These are phyloP conservation scores for Fusarium subtropicale DNA, from an alignment of 2,329 filamentous ascomycete genomes.

Conservation along the genomic window DNA sequence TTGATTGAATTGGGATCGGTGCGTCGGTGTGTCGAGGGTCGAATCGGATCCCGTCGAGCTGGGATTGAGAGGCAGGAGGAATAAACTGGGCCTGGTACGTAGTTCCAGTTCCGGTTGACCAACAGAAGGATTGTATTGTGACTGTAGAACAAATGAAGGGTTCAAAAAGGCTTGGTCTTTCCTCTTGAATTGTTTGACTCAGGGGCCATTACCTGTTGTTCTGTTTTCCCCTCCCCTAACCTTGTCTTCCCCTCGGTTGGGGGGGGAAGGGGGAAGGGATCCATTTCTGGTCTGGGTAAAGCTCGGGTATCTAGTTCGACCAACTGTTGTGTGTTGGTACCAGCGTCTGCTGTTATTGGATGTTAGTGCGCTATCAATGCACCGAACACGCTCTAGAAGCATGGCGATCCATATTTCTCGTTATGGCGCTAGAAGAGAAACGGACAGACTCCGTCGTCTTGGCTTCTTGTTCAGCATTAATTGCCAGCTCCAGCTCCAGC, in stretches of 20 bases:
- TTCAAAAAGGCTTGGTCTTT: slow-evolving; percentile 25
- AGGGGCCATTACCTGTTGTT: slow-evolving; percentile 8
- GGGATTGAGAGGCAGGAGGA: neutral
- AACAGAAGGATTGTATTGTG: slow-evolving; percentile 11
- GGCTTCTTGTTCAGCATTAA: neutral
- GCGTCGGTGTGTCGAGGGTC: slow-evolving; percentile 3
- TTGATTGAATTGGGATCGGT: slow-evolving; percentile 9
- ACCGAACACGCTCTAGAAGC: slow-evolving; percentile 31
- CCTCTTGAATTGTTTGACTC: slow-evolving; percentile 6
- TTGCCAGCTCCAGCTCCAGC: neutral
- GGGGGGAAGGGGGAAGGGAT: neutral
- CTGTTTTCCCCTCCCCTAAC: neutral
- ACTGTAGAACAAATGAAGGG: slow-evolving; percentile 5
- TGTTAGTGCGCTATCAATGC: neutral
- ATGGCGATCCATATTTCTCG: slow-evolving; percentile 33
- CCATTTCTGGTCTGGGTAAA: slow-evolving; percentile 31
- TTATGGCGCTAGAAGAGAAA: slow-evolving; percentile 33
- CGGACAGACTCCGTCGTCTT: slow-evolving; percentile 29
- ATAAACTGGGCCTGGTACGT: slow-evolving; percentile 37
- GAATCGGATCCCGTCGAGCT: slow-evolving; percentile 29
- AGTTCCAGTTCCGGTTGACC: neutral
- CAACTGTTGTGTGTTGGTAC: neutral
- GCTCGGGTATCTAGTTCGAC: slow-evolving; percentile 19
- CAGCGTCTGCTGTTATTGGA: neutral
- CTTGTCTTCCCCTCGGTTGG: neutral